Evolutionary conservation across 106 monocot genomes (phyloP), one percentile per base, ranked within the genome.

Genomic region (Allium fistulosum): DNA sequence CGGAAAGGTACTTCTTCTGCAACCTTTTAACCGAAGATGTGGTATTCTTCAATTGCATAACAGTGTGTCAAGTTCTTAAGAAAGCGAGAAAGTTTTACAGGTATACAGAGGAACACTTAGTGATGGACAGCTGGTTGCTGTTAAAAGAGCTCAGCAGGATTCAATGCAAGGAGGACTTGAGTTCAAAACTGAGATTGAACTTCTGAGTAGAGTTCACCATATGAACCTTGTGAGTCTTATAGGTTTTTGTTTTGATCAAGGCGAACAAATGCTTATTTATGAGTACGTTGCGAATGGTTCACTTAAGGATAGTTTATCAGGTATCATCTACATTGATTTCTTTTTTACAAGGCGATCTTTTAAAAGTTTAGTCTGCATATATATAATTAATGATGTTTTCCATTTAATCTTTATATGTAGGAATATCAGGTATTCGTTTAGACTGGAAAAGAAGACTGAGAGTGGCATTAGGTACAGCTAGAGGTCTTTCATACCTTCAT

Each of bases 401-500:
- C 53, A 12, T 8, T 15, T 9, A 63, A 46, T 26, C 61, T 2
- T 11, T 46, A 59, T 8, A 17, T 75, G 10, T 75, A 94, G 94
- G 87, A 9, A 80, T 80, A 66, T 80, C 86, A 47, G 82, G 86
- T 18, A 71, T 84, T 1, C 61, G 62, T 14, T 56, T 94, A 17
- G 90, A 94, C 60, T 94, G 94, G 90, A 82, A 69, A 66, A 83
- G 76, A 55, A 83, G 94, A 65, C 78, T 90, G 15, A 75, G 63
- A 14, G 52, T 90, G 57, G 84, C 87, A 0, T 71, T 90, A 62
- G 87, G 70, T 61, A 63, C 90, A 49, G 93, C 93, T 2, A 86
- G 81, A 79, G 93, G 93, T 45, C 69, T 94, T 16, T 62, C 84
- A 26, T 94, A 94, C 63, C 81, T 93, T 28, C 92, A 93, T 71